Evolutionary conservation across 768 basidiomycete genomes (phyloP), one percentile per base, ranked within the genome.

Genomic region (Russula vinacea): DNA sequence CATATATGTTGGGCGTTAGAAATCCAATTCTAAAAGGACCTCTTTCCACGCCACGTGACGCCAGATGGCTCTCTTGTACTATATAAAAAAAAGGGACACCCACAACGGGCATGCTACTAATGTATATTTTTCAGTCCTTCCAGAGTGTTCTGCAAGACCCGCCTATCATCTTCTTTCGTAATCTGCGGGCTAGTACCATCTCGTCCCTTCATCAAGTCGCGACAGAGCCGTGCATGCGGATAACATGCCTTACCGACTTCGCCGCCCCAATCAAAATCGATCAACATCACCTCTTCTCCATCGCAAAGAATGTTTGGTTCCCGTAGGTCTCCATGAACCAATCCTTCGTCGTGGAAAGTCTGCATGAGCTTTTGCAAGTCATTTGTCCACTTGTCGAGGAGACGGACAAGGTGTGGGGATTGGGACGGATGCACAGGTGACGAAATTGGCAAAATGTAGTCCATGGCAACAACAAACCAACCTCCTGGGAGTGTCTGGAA

Each of bases 201-300:
- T 50, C 58, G 58, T 26, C 47, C 47, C 29, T 59, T 22, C 47
- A 5, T 40, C 58, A 59, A 51, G 35, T 59, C 47, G 58, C 22
- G 10, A 59, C 16, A 35, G 37, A 59, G 35, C 49, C 10, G 58
- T 6, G 35, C 35, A 29, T 6, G 17, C 24, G 49, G 35, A 32
- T 26, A 51, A 33, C 5, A 11, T 35, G 13, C 58, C 37, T 51
- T 35, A 35, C 58, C 49, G 10, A 40, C 58, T 19, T 10, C 40
- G 9, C 58, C 37, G 5, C 58, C 58, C 49, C 35, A 59, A n/a
- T 59, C 58, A 51, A 51, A 59, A 24, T 59, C 58, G 5, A 51
- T 59, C 19, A 51, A 24, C 47, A 51, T 32, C 22, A 40, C 39
- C 7, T 40, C 11, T 29, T 59, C 58, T 42, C 39, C 47, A 7